Evolutionary conservation across 176 grass and related monocot genomes (phyloP).

Genomic region (Sorghum bicolor): DNA sequence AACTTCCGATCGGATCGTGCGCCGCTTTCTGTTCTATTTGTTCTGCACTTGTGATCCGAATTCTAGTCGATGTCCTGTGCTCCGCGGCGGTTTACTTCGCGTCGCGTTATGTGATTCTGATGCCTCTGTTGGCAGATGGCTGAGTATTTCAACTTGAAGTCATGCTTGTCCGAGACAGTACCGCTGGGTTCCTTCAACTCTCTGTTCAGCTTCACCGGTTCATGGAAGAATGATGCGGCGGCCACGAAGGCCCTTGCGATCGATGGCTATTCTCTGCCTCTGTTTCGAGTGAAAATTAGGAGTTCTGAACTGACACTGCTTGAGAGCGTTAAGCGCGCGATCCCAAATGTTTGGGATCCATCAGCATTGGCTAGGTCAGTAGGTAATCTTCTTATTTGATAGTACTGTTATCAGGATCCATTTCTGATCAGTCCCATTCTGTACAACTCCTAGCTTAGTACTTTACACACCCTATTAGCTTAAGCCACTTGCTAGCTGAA

Average conservation of each 20-base stretch:
- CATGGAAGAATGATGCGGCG: constrained; percentile 68
- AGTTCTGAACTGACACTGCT: constrained; percentile 49
- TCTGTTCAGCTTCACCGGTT: constrained; percentile 92
- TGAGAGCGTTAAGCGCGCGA: constrained; percentile 55
- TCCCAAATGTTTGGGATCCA: constrained; percentile 87
- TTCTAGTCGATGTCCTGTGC: neutral
- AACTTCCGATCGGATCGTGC: constrained; percentile 28
- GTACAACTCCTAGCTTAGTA: constrained; percentile 14
- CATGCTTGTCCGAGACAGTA: constrained; percentile 56
- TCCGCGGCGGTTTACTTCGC: neutral
- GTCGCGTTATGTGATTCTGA: constrained; percentile 17
- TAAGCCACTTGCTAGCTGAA: constrained; percentile 10
- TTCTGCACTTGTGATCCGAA: neutral
- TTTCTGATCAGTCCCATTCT: constrained; percentile 16
- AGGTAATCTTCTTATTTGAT: constrained; percentile 91
- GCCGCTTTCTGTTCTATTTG: neutral
- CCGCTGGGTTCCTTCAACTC: constrained; percentile 93
- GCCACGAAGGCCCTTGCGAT: constrained; percentile 83
- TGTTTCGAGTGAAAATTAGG: constrained; percentile 57
- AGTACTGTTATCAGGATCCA: constrained; percentile 55
- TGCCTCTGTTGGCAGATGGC: constrained; percentile 69
- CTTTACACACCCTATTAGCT: constrained; percentile 4
- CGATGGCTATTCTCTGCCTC: constrained; percentile 62
- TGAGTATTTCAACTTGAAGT: constrained; percentile 88
- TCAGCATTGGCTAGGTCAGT: constrained; percentile 99